Conservation (phyloP, 106 monocot genomes). For the Acanthochlamys bracteata region DNA sequence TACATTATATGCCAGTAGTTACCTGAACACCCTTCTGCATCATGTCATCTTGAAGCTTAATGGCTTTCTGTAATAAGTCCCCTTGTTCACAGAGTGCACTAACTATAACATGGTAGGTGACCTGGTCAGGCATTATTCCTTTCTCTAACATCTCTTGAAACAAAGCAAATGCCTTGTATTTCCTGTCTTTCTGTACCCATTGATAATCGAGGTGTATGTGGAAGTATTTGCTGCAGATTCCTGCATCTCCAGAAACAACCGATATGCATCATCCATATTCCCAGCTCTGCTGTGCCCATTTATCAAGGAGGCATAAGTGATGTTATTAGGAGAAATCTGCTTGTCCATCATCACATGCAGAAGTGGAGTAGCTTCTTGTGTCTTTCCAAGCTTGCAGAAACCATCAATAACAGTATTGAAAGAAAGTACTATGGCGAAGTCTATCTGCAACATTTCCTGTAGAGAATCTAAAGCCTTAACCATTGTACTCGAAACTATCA, state of each 20-base stretch:
- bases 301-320: slow-evolving; percentile 52
- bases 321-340: slow-evolving; percentile 33
- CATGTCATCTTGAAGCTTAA: slow-evolving; percentile 33
- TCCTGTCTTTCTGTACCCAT: slow-evolving; percentile 33
- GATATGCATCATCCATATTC: slow-evolving; percentile 38
- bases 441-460: slow-evolving; percentile 40
- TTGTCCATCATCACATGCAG: slow-evolving; percentile 49
- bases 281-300: slow-evolving; percentile 40
- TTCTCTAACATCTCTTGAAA: slow-evolving; percentile 57
- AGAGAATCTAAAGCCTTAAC: slow-evolving; percentile 43
- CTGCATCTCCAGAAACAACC: slow-evolving; percentile 56
- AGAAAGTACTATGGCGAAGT: slow-evolving; percentile 28
- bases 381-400: slow-evolving; percentile 58
- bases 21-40: slow-evolving; percentile 17
- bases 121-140: slow-evolving; percentile 42
- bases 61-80: slow-evolving; percentile 26
- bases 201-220: slow-evolving; percentile 57
- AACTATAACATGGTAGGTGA: slow-evolving; percentile 44
- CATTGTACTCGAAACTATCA: slow-evolving; percentile 52
- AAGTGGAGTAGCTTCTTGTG: slow-evolving; percentile 41
- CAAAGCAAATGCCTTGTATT: slow-evolving; percentile 34
- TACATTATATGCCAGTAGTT: slow-evolving; percentile 7
- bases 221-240: slow-evolving; percentile 32
- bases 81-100: slow-evolving; percentile 32
- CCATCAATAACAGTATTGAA: slow-evolving; percentile 65